Conservation (phyloP, 2,329 filamentous ascomycete genomes). For the Scorias spongiosa region DNA sequence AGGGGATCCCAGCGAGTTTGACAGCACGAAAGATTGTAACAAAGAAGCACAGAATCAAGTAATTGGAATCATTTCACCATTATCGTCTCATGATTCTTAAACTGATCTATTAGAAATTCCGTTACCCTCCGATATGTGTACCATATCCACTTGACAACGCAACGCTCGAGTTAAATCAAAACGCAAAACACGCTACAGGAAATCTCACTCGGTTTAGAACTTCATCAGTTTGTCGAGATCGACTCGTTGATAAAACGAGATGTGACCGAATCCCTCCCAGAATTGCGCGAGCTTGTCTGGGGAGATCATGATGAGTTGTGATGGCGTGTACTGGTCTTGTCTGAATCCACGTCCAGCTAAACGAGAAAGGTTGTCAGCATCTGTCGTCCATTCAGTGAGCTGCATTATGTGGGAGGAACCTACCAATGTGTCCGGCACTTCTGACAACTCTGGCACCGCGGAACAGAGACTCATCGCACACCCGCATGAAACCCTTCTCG, state of each 20-base stretch:
- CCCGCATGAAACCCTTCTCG: conserved; percentile 44
- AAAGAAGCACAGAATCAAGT: no score
- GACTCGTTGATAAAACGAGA: conserved; percentile 33
- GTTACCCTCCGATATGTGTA: no score
- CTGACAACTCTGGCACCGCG: conserved; percentile 57
- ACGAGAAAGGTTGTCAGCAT: neutral
- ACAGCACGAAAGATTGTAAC: no score
- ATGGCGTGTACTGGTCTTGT: conserved; percentile 57
- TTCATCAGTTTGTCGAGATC: conserved; percentile 25
- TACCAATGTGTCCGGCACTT: conserved; percentile 58
- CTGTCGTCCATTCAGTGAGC: neutral
- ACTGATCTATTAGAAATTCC: no score
- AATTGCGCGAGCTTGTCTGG: conserved; percentile 66
- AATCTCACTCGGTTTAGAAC: neutral
- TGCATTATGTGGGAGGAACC: neutral
- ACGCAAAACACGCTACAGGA: neutral
- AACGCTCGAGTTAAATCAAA: no score
- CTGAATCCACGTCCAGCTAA: neutral
- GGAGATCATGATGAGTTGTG: conserved; percentile 64
- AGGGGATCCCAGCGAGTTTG: no score
- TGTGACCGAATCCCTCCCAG: conserved; percentile 47
- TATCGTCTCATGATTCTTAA: no score
- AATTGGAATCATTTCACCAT: no score
- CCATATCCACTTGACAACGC: no score
- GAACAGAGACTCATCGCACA: conserved; percentile 54